These are phyloP conservation scores for Alternaria longipes DNA, from an alignment of 2,329 filamentous ascomycete species.

Conservation along the genomic window DNA sequence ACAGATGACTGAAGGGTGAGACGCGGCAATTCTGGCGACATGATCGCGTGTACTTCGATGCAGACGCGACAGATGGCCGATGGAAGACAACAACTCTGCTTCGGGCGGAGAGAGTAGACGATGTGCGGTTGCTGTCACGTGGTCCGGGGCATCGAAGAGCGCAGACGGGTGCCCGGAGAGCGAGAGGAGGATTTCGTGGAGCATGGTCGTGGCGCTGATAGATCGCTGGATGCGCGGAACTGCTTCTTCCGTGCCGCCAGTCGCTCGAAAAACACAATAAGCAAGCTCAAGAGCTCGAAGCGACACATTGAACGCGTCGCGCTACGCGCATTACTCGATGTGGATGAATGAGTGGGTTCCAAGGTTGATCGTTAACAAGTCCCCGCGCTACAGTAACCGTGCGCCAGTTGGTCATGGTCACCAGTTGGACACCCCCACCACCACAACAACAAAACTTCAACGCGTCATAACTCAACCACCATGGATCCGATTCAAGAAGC, in stretches of 20 bases:
- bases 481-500: no score
- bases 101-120: constrained; percentile 77
- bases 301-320: constrained; percentile 47
- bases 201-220: constrained; percentile 67
- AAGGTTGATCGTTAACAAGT: constrained; percentile 19
- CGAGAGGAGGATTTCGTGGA: constrained; percentile 97
- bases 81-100: constrained; percentile 78
- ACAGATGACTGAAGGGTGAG: constrained; percentile 83
- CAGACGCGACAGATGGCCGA: constrained; percentile 79
- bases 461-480: no score
- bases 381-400: no score
- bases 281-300: constrained; percentile 48
- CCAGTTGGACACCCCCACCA: no score
- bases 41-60: constrained; percentile 76
- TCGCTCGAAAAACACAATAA: constrained; percentile 42
- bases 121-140: constrained; percentile 51
- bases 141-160: constrained; percentile 69
- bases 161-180: constrained; percentile 93
- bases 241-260: constrained; percentile 25
- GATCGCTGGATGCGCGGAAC: constrained; percentile 17
- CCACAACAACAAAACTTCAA: no score
- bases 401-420: no score
- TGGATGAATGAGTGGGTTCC: constrained; percentile 21
- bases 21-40: constrained; percentile 71
- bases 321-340: constrained; percentile 23